Evolutionary conservation across 225 moss, liverwort and hornwort genomes (phyloP).

Genomic region (Sphagnum tenellum): DNA sequence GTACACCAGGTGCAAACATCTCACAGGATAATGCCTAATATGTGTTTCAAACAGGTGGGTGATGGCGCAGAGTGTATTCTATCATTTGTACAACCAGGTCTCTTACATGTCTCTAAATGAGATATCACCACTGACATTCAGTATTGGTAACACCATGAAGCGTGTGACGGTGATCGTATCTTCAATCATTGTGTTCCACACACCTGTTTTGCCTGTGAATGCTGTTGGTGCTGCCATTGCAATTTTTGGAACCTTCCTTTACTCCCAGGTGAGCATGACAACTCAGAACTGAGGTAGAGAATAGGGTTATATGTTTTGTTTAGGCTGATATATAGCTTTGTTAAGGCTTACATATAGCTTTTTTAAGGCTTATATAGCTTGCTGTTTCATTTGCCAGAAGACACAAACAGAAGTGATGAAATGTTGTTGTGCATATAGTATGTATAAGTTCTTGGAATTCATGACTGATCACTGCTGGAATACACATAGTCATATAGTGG

Average conservation of each 20-base stretch:
- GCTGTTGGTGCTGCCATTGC: conserved; percentile 81
- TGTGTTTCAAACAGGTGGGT: conserved; percentile 59
- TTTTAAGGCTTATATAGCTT: neutral
- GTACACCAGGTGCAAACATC: neutral
- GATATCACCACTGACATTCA: conserved; percentile 89
- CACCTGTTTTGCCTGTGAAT: conserved; percentile 78
- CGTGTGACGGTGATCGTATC: conserved; percentile 87
- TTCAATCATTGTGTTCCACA: conserved; percentile 92
- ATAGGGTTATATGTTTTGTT: neutral
- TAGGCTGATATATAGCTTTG: no score
- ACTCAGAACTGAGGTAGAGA: neutral
- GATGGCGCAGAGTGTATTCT: conserved; percentile 77
- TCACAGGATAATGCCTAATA: neutral
- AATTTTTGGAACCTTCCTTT: conserved; percentile 86
- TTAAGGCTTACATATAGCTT: conserved; percentile 1
- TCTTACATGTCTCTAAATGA: conserved; percentile 96
- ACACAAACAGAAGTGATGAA: neutral
- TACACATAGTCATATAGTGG: no score
- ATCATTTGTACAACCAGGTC: conserved; percentile 96
- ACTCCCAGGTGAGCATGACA: conserved; percentile 57
- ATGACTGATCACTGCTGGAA: no score
- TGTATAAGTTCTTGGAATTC: neutral
- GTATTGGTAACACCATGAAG: conserved; percentile 97
- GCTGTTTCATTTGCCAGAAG: neutral
- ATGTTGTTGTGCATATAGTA: neutral